phyloP scores from a whole-genome alignment of 805 yeast genomes.

The Brettanomyces nanus region DNA sequence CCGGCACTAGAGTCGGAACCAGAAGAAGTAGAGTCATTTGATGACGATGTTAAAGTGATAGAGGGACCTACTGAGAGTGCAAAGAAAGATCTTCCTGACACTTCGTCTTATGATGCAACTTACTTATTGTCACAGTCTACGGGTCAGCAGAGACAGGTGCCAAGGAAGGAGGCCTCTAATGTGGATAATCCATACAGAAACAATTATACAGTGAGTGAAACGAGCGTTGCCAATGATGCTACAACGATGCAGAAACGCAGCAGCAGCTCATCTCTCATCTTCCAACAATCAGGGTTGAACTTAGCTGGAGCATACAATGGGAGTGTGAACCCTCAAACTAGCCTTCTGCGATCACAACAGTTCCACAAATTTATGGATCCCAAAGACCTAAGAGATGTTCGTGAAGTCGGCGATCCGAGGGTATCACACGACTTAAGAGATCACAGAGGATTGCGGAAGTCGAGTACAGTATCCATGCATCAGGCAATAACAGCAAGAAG shows the following conservation, averaged over 20 bases:
- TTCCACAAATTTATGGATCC: neutral
- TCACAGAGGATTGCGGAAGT: neutral
- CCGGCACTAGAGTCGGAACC: neutral
- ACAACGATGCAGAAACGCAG: constrained; percentile 3
- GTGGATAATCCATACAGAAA: neutral
- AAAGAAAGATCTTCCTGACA: neutral
- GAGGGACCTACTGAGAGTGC: neutral
- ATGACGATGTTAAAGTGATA: no score
- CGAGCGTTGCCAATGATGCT: neutral
- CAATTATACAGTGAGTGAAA: neutral
- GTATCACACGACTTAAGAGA: neutral
- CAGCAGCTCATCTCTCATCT: constrained; percentile 15
- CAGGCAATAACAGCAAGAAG: neutral
- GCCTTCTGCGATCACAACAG: no score
- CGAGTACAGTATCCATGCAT: no score
- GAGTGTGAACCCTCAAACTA: neutral
- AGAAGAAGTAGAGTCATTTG: neutral
- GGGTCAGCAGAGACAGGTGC: constrained; percentile 34
- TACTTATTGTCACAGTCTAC: constrained; percentile 41
- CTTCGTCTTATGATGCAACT: constrained; percentile 5
- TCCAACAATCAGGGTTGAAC: constrained; percentile 18
- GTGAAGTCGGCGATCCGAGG: neutral
- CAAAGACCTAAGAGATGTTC: neutral
- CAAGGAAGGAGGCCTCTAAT: neutral
- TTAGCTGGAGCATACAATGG: neutral